A percentile compares a stretch with the other conserved stretches of the same genome.
Evolutionary conservation across 2,329 filamentous ascomycete species (phyloP).

Genomic region (Cercospora nicotianae): DNA sequence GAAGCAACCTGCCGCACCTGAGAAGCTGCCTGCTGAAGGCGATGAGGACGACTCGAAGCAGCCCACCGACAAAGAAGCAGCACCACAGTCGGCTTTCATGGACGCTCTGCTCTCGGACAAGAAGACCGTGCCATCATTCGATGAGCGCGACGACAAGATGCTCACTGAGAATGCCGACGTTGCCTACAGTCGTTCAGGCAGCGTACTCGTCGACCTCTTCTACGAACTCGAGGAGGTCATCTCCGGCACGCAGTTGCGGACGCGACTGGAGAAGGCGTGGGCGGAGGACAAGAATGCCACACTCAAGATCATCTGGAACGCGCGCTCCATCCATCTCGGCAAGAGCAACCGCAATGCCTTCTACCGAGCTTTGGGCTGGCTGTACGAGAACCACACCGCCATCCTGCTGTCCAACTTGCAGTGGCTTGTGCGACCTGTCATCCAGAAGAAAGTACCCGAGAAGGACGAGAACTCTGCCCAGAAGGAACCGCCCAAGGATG

Average conservation of each 20-base stretch:
- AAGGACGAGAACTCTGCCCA: constrained; percentile 37
- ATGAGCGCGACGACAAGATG: constrained; percentile 43
- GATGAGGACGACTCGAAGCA: not conserved
- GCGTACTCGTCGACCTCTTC: constrained; percentile 57
- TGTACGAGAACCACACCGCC: constrained; percentile 55
- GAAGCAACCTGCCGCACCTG: not conserved
- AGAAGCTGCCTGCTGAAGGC: not conserved
- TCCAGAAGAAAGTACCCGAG: constrained; percentile 54
- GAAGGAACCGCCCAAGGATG: constrained; percentile 34
- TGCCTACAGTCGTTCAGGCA: constrained; percentile 50
- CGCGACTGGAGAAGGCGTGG: constrained; percentile 54
- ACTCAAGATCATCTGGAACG: constrained; percentile 61
- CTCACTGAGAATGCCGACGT: constrained; percentile 56
- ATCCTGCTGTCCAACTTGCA: constrained; percentile 56
- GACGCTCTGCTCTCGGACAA: constrained; percentile 21
- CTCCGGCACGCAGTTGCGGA: constrained; percentile 41
- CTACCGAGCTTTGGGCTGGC: constrained; percentile 52
- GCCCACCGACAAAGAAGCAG: not conserved
- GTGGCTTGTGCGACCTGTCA: constrained; percentile 58
- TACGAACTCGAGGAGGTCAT: constrained; percentile 51
- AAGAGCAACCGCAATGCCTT: constrained; percentile 53
- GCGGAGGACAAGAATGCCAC: constrained; percentile 49
- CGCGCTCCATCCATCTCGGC: constrained; percentile 61
- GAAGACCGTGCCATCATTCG: constrained; percentile 22
- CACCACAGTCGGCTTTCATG: constrained; percentile 26